Evolutionary conservation across 1,139 yeast genomes (phyloP).

Genomic region (Torulaspora globosa): DNA sequence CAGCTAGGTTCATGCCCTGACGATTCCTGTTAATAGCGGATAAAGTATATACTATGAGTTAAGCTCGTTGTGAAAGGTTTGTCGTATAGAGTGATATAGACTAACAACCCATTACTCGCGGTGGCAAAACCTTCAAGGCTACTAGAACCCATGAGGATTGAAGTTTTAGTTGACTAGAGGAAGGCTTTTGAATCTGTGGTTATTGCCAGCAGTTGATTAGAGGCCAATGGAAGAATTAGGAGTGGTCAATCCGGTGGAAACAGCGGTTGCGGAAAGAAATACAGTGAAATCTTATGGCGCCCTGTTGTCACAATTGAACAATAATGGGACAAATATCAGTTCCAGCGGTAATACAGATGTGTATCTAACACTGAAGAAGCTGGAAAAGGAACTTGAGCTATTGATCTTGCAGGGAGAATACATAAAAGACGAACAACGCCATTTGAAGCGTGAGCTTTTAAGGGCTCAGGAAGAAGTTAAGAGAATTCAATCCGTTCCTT

Average conservation of each 20-base stretch:
- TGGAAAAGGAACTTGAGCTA: constrained; percentile 85
- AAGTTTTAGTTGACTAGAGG: not conserved
- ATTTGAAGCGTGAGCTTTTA: constrained; percentile 85
- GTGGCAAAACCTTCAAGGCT: constrained; percentile 9
- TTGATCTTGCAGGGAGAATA: constrained; percentile 87
- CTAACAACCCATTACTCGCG: constrained; percentile 1
- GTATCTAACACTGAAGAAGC: constrained; percentile 75
- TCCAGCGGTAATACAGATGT: constrained; percentile 52
- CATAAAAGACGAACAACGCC: constrained; percentile 96
- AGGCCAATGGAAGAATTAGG: constrained; percentile 57
- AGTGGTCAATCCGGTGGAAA: constrained; percentile 39
- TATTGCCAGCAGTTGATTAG: not conserved
- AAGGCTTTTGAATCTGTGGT: not conserved
- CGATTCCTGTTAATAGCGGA: not conserved
- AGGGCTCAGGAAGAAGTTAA: constrained; percentile 99
- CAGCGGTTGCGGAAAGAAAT: constrained; percentile 22
- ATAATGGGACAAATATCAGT: constrained; percentile 16
- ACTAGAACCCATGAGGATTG: not conserved
- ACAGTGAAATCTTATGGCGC: constrained; percentile 33
- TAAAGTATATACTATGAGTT: not conserved
- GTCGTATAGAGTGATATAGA: constrained; percentile 1
- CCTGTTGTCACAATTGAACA: constrained; percentile 27
- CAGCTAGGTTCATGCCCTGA: constrained; percentile 6
- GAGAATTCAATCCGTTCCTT: constrained; percentile 93
- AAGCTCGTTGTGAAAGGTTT: no score